Percentiles rank a stretch among this genome's conserved stretches.
Conservation (phyloP, 306 rosid species). For the Rosa lucieae region DNA sequence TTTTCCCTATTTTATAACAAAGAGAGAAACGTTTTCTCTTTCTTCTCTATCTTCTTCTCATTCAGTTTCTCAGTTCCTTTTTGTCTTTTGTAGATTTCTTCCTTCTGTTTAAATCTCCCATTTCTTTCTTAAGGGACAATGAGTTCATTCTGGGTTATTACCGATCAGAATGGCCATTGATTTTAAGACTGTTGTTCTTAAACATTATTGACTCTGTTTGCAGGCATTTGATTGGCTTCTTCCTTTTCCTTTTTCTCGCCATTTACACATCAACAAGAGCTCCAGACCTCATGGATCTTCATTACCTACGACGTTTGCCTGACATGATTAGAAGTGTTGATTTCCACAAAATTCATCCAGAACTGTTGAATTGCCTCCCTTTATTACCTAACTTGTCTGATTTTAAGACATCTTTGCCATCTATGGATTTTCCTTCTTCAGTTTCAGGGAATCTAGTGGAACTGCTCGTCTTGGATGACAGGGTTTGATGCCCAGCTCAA, state of each 20-base stretch:
- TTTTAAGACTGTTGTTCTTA: not conserved
- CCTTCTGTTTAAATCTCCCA: too few relatives aligned
- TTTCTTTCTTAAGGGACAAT: conserved; percentile 48
- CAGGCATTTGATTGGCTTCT: conserved; percentile 76
- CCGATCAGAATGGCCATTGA: conserved; percentile 58
- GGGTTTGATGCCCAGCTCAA: too few relatives aligned
- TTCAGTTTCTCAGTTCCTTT: too few relatives aligned
- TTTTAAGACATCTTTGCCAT: conserved; percentile 33
- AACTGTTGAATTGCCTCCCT: conserved; percentile 49
- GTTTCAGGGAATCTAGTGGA: conserved; percentile 41
- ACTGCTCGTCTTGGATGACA: not conserved
- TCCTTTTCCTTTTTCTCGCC: conserved; percentile 57
- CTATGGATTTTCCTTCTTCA: conserved; percentile 40
- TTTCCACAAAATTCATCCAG: conserved; percentile 40
- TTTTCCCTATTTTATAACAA: too few relatives aligned
- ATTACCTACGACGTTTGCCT: conserved; percentile 38
- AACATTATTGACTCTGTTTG: conserved; percentile 12
- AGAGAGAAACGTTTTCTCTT: too few relatives aligned
- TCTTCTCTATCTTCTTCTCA: too few relatives aligned
- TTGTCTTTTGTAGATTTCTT: too few relatives aligned
- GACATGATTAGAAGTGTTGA: conserved; percentile 38
- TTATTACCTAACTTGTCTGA: conserved; percentile 41
- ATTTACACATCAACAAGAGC: conserved; percentile 48
- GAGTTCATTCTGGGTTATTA: conserved; percentile 55
- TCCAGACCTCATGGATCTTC: conserved; percentile 41